Base-by-base conservation (phyloP, 768 basidiomycete genomes). In the Pisolithus tinctorius region DNA sequence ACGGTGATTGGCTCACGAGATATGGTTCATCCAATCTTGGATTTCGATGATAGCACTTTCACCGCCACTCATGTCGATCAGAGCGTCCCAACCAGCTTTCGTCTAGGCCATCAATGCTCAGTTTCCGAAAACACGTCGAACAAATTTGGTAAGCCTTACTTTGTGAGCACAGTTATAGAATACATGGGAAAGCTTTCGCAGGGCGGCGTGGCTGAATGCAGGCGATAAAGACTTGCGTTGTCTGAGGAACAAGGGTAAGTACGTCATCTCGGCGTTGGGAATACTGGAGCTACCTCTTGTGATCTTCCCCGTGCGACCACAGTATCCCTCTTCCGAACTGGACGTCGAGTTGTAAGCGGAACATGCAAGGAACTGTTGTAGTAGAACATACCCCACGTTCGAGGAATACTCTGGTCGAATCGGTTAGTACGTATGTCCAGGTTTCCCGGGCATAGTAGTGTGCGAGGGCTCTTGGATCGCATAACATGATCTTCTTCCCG, bases 371-470 rank as follows among this genome's bases (percentile, higher is more conserved):
- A 36, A 13, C 10, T 13, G 20, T 5, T 16, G 20, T 2, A 6
- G 20, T 29, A 5, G 2, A 25, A 47, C 65, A 13, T 23, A 70
- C 69, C 45, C 69, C 16, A 8, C 51, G 52, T 31, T 71, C 69
- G 11, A 77, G 71, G 34, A 73, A 69, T 0, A 60, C 41, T 26
- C 62, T 69, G 8, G 64, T 55, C 34, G 73, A 58, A 6, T 58
- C 61, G 1, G 69, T 69, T 40, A 71, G 70, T 0, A 72, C 62
- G 56, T 82, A 82, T 0, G 63, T 67, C 44, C 66, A 76, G 0
- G 77, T 78, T 47, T 80, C 80, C 50, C 63, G 70, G 0, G 76
- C 64, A 57, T 72, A 78, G 49, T 78, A 75, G 55, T 81, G 77
- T 1, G 71, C 65, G 26, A 75, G 63, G 0, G 80, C 78, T 58